Percentiles rank a stretch among this genome's conserved stretches.
Evolutionary conservation across 345 rosid species (phyloP).

Genomic region (Populus tremula): DNA sequence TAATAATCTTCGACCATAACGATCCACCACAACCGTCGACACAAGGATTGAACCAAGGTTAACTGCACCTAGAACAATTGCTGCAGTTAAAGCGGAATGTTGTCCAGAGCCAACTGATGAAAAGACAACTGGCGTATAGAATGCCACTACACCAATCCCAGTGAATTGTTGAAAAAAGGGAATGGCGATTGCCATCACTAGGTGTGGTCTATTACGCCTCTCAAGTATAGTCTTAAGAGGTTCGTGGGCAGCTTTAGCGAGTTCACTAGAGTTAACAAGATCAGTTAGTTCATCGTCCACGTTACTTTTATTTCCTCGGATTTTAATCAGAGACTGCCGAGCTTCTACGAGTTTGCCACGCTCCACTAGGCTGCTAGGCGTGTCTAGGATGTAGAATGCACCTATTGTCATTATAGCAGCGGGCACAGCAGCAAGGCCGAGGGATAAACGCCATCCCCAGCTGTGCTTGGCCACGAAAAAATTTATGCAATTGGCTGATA

Average conservation of each 20-base stretch:
- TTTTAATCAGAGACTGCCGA: conserved; percentile 41
- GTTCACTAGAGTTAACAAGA: conserved; percentile 45
- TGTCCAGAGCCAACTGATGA: conserved; percentile 73
- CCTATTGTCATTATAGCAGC: conserved; percentile 70
- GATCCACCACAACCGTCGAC: conserved; percentile 61
- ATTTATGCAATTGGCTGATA: conserved; percentile 61
- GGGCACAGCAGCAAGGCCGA: conserved; percentile 67
- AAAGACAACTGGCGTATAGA: conserved; percentile 75
- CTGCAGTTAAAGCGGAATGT: conserved; percentile 56
- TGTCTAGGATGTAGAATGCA: conserved; percentile 64
- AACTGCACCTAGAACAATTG: conserved; percentile 66
- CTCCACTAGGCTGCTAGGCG: conserved; percentile 65
- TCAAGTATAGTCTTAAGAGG: conserved; percentile 55
- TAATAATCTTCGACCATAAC: conserved; percentile 69
- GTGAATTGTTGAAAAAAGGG: conserved; percentile 79
- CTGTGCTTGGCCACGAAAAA: conserved; percentile 47
- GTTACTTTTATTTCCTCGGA: conserved; percentile 43
- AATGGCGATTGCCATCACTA: conserved; percentile 62
- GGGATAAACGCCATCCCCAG: conserved; percentile 79
- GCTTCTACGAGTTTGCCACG: conserved; percentile 63
- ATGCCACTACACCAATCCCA: conserved; percentile 71
- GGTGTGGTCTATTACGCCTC: conserved; percentile 68
- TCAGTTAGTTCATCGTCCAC: conserved; percentile 55
- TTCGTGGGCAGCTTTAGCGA: conserved; percentile 44
- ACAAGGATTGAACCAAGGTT: conserved; percentile 57